These are phyloP conservation scores for Coniochaeta hoffmannii DNA, from an alignment of 2,329 filamentous ascomycete genomes.

Conservation along the genomic window DNA sequence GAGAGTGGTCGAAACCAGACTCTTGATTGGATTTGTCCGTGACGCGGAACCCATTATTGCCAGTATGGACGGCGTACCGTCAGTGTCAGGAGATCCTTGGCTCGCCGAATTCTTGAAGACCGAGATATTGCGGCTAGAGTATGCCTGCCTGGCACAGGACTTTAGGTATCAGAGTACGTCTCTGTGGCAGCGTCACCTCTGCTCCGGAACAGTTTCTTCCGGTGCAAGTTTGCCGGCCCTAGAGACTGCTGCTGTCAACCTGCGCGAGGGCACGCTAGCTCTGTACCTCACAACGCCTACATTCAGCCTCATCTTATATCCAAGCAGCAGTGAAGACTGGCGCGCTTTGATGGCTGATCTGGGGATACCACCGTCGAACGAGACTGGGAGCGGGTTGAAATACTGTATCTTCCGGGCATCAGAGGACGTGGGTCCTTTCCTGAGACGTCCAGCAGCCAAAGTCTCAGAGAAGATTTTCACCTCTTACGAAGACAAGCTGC, in stretches of 20 bases:
- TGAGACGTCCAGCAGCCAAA: constrained; percentile 4
- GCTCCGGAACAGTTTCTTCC: constrained; percentile 16
- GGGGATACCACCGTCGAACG: constrained; percentile 1
- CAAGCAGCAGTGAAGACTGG: constrained; percentile 28
- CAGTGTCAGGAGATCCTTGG: constrained; percentile 12
- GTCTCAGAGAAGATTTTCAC: background rate
- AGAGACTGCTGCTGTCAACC: constrained; percentile 21
- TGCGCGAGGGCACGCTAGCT: constrained; percentile 27
- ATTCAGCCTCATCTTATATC: constrained; percentile 32
- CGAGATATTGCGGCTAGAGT: constrained; percentile 19
- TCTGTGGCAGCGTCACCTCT: constrained; percentile 12
- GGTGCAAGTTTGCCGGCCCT: constrained; percentile 12
- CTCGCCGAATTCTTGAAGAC: constrained; percentile 14
- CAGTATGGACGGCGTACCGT: constrained; percentile 17
- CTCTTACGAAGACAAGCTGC: constrained; percentile 8
- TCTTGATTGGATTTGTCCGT: constrained; percentile 15
- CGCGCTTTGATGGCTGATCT: constrained; percentile 11
- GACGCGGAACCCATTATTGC: constrained; percentile 11
- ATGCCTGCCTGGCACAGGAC: constrained; percentile 20
- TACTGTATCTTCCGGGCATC: constrained; percentile 29
- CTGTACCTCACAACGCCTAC: constrained; percentile 22
- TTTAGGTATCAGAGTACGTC: constrained; percentile 9
- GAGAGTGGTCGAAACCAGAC: constrained; percentile 12
- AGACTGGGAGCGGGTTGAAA: constrained; percentile 17
- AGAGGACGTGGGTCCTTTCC: constrained; percentile 9